Conservation (phyloP, 345 rosid genomes). For the Hibiscus syriacus region DNA sequence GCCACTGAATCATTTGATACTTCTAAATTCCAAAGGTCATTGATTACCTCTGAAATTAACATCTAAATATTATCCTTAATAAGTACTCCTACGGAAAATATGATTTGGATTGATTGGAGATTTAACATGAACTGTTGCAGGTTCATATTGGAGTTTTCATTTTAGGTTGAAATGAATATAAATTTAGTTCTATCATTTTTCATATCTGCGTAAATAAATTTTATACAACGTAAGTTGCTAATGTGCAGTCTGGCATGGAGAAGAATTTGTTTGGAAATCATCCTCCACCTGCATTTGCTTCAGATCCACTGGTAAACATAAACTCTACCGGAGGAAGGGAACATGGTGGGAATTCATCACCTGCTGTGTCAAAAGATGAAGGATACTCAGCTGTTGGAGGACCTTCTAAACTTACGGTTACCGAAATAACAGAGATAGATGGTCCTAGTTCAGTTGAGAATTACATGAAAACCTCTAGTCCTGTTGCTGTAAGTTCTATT, state of each 20-base stretch:
- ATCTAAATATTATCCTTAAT: neutral
- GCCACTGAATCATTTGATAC: neutral
- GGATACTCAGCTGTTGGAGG: conserved; percentile 37
- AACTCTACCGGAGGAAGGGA: conserved; percentile 18
- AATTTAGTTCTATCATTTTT: neutral
- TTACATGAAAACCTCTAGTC: conserved; percentile 62
- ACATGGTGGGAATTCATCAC: conserved; percentile 24
- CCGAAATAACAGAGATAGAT: conserved; percentile 89
- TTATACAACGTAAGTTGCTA: conserved; percentile 9
- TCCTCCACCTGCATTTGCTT: conserved; percentile 78
- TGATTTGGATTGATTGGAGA: neutral
- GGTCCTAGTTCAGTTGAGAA: conserved; percentile 63
- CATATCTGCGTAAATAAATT: neutral
- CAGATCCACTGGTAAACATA: conserved; percentile 50
- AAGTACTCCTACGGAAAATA: neutral
- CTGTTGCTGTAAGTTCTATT: conserved; percentile 59
- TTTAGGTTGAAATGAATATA: neutral
- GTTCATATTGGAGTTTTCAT: neutral
- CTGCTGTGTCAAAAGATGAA: conserved; percentile 39
- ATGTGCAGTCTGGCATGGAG: conserved; percentile 69
- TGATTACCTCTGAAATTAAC: neutral
- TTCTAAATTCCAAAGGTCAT: neutral
- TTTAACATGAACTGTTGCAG: neutral
- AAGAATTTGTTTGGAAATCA: conserved; percentile 84
- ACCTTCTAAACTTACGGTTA: conserved; percentile 40